Evolutionary conservation across 2,329 filamentous ascomycete genomes (phyloP).

Genomic region (Metarhizium anisopliae): DNA sequence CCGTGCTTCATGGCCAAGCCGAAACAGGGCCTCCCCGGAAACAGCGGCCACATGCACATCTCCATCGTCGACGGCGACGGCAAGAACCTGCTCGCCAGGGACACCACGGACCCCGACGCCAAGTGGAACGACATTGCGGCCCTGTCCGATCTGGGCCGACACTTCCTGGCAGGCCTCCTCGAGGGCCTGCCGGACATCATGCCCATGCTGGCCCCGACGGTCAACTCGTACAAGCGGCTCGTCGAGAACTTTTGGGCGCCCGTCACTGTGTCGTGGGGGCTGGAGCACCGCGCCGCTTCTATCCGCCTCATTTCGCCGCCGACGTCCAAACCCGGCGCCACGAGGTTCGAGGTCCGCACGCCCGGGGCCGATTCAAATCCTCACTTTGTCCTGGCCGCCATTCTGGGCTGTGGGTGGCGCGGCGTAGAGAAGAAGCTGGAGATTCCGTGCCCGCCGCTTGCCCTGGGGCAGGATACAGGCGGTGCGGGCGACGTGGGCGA

Average conservation of each 20-base stretch:
- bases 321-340: slow-evolving; percentile 73
- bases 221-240: slow-evolving; percentile 96
- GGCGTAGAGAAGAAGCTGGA: slow-evolving; percentile 88
- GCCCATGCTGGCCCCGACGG: slow-evolving; percentile 86
- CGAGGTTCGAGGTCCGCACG: slow-evolving; percentile 86
- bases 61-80: slow-evolving; percentile 75
- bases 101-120: slow-evolving; percentile 60
- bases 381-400: slow-evolving; percentile 75
- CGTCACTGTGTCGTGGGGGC: slow-evolving; percentile 92
- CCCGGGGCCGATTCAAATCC: slow-evolving; percentile 92
- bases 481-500: slow-evolving; percentile 61
- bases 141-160: slow-evolving; percentile 79
- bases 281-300: slow-evolving; percentile 89
- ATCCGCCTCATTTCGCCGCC: slow-evolving; percentile 86
- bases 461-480: slow-evolving; percentile 76
- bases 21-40: slow-evolving; percentile 79
- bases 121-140: slow-evolving; percentile 66
- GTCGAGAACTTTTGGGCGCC: slow-evolving; percentile 99
- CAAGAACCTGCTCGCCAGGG: slow-evolving; percentile 75
- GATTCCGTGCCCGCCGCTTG: slow-evolving; percentile 72
- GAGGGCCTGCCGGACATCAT: slow-evolving; percentile 89
- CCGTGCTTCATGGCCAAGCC: slow-evolving; percentile 99
- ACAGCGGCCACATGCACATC: slow-evolving; percentile 92
- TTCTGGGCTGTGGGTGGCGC: slow-evolving; percentile 81
- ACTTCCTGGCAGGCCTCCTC: slow-evolving; percentile 87